Base-by-base conservation (phyloP, 495 filamentous ascomycete species). In the Xylaria longipes region DNA sequence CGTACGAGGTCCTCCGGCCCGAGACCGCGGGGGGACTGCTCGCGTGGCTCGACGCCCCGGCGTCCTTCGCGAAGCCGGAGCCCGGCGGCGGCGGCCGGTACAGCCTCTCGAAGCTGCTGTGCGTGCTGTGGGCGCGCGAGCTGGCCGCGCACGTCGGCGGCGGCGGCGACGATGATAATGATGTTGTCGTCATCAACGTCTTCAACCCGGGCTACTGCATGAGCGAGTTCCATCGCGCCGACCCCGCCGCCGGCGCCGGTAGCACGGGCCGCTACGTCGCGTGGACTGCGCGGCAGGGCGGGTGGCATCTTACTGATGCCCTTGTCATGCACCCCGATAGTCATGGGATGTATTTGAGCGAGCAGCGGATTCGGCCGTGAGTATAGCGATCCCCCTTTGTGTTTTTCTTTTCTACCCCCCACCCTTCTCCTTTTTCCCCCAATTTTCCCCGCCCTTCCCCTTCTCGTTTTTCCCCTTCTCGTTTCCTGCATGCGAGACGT, bases 171-270 rank as follows among this genome's bases (percentile, higher is more conserved):
- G n/a, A n/a, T n/a, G n/a, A n/a, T n/a, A n/a, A n/a, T n/a, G n/a
- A n/a, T n/a, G n/a, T n/a, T 7, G 75, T 74, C 14, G 82, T 91
- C 12, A 80, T 89, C 67, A 89, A 88, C 70, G 79, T 83, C 41
- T 43, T 87, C 7, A 87, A 84, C 50, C 89, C 88, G 0, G 87
- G 86, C 0, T 75, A 82, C 35, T 87, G 84, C 71, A 66, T 81
- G 39, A 84, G 86, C 14, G 72, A 79, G 8, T 75, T 89, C 2
- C 73, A 69, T 1, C 80, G 87, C 1, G 81, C 43, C 3, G 69
- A 74, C 63, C 61, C 67, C 48, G 80, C 77, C 2, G 82, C 82
- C 7, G 71, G 68, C 20, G 61, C 11, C 3, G 27, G 43, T 5
- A 20, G 60, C 14, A 0, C 29, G 11, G 37, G 22, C 5, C 12